Base-by-base conservation (phyloP, 345 rosid species). In the Boechera retrofracta region DNA sequence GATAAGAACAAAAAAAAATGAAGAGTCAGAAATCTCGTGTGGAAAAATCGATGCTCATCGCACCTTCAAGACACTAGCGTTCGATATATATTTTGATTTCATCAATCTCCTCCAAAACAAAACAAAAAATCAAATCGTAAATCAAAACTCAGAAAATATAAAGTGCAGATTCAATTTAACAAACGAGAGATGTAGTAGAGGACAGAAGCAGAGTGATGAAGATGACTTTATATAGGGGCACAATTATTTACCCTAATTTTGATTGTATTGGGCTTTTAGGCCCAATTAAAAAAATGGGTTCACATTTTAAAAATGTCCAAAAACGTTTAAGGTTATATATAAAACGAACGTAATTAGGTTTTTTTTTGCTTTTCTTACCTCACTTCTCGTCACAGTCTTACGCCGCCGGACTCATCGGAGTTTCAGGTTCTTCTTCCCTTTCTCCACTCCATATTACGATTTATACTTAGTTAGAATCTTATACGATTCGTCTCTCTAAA, bases 1-100 rank as follows among this genome's bases (percentile, higher is more conserved):
- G 24, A 1, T 2, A 9, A 16, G 8, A 0, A 0, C 26, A 26
- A 36, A 53, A 4, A 2, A 21, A 49, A 2, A 24, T 1, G 11
- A 64, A 64, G 72, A 74, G 65, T 74, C 72, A 74, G 65, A 74
- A 74, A 74, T 74, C 78, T 74, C 72, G 78, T 74, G 78, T 74
- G 78, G 78, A 74, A 74, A 55, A 55, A 65, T 56, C 64, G 71
- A 52, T 49, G 71, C 65, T 74, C 72, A 74, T 55, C 9, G 49
- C 58, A 13, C 4, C 78, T 3, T 4, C 0, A 44, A 36, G 72
- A 57, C 58, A 45, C 71, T 71, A 54, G 55, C 70, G 32, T 54
- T 54, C 76, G 76, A 72, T 71, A 12, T 28, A 28, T 0, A 21
- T 31, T 74, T n/a, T 3, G 41, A 65, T 56, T 74, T 74, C 78